Conservation (phyloP, 345 rosid species). For the Turnera subulata region DNA sequence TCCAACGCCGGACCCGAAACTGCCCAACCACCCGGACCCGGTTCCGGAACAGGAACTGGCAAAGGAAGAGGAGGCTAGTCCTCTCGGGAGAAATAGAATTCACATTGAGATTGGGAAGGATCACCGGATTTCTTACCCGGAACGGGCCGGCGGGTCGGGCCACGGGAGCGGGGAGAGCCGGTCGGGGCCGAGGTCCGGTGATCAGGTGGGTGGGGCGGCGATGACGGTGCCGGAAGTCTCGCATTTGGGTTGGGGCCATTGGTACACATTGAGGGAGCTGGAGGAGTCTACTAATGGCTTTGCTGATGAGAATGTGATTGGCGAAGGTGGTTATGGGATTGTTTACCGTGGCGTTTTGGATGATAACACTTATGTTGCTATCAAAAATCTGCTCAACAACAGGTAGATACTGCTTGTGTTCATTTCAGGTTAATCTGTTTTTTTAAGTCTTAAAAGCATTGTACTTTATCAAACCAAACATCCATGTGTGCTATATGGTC, state of each 20-base stretch:
- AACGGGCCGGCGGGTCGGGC: slow-evolving; percentile 47
- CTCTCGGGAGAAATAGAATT: slow-evolving; percentile 44
- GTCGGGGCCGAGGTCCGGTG: slow-evolving; percentile 40
- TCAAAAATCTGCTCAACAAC: slow-evolving; percentile 88
- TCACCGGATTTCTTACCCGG: slow-evolving; percentile 75
- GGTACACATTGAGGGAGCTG: slow-evolving; percentile 93
- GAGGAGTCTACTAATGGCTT: slow-evolving; percentile 73
- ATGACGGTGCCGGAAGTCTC: slow-evolving; percentile 79
- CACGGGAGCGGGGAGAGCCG: slow-evolving; percentile 48
- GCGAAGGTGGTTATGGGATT: slow-evolving; percentile 97
- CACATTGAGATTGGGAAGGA: slow-evolving; percentile 87
- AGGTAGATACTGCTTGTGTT: slow-evolving; percentile 28
- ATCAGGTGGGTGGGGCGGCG: slow-evolving; percentile 31
- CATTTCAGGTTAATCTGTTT: background rate
- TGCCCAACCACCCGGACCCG: slow-evolving; percentile 43
- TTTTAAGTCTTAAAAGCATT: too few relatives aligned
- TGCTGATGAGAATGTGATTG: slow-evolving; percentile 75
- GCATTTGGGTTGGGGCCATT: slow-evolving; percentile 98
- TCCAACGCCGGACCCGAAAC: slow-evolving; percentile 28
- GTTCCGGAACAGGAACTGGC: slow-evolving; percentile 32
- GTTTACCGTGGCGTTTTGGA: slow-evolving; percentile 76
- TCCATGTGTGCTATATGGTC: background rate
- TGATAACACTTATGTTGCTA: slow-evolving; percentile 63
- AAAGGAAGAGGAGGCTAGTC: slow-evolving; percentile 39
- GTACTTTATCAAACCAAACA: too few relatives aligned